These are phyloP conservation scores for Acephala macrosclerotiorum DNA, from an alignment of 2,329 filamentous ascomycete genomes.

Conservation along the genomic window DNA sequence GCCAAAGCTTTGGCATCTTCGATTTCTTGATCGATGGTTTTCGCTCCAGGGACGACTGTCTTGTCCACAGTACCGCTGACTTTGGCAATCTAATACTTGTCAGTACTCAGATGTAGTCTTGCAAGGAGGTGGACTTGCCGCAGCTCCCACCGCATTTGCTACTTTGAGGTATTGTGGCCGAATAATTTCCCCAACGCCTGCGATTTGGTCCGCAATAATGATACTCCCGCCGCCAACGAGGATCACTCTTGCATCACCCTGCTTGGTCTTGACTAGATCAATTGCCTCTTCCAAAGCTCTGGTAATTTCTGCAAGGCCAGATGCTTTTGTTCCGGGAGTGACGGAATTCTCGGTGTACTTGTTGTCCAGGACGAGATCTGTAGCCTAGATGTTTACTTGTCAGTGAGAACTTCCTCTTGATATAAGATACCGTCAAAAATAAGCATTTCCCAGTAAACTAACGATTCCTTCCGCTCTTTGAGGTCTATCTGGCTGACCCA, in stretches of 20 bases:
- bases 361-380: slow-evolving; percentile 34
- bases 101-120: neutral
- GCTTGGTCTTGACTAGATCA: slow-evolving; percentile 63
- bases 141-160: slow-evolving; percentile 67
- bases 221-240: slow-evolving; percentile 66
- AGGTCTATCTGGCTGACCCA: neutral
- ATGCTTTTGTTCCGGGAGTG: slow-evolving; percentile 22
- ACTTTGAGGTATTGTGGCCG: slow-evolving; percentile 60
- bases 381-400: slow-evolving; percentile 40
- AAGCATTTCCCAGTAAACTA: neutral
- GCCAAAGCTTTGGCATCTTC: slow-evolving; percentile 37
- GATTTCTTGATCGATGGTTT: slow-evolving; percentile 37
- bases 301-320: slow-evolving; percentile 35
- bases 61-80: slow-evolving; percentile 41
- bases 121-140: slow-evolving; percentile 49
- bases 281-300: slow-evolving; percentile 59
- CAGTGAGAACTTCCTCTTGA: neutral
- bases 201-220: slow-evolving; percentile 53
- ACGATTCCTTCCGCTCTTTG: too few species aligned
- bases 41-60: slow-evolving; percentile 36
- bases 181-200: slow-evolving; percentile 58
- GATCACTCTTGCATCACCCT: slow-evolving; percentile 58
- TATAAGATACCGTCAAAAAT: neutral
- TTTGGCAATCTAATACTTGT: slow-evolving; percentile 38
- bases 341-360: slow-evolving; percentile 20